Evolutionary conservation across 108 stramenopile species (phyloP).

Genomic region (Pelagomonas calceolata): DNA sequence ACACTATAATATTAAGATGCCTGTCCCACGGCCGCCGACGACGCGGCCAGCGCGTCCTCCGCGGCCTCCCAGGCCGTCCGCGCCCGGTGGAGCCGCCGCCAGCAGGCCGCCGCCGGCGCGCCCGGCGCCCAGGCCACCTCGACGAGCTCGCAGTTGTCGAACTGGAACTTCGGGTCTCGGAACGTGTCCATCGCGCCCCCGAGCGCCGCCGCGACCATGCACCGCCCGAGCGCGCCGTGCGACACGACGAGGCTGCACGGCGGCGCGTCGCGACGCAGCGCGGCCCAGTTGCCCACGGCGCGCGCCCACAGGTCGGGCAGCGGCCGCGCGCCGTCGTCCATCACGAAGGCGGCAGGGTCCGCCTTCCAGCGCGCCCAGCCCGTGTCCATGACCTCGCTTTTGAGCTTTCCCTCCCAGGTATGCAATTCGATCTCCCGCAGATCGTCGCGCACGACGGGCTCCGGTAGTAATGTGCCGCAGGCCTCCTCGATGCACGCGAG

Average conservation of each 20-base stretch:
- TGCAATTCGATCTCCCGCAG: constrained; percentile 28
- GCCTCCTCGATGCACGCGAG: constrained; percentile 10
- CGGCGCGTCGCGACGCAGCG: too few species aligned
- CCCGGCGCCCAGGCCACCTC: constrained; percentile 20
- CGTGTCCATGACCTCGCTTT: constrained; percentile 9
- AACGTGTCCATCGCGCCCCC: constrained; percentile 17
- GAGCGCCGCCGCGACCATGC: constrained; percentile 29
- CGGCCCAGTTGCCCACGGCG: too few species aligned
- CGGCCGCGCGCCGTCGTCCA: background rate
- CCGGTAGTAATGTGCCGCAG: constrained; percentile 1
- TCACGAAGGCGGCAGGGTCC: constrained; percentile 11
- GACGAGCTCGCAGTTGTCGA: constrained; percentile 30
- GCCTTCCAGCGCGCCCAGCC: constrained; percentile 22
- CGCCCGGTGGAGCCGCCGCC: too few species aligned
- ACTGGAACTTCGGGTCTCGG: constrained; percentile 8
- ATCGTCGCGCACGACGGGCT: constrained; percentile 21
- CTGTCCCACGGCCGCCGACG: too few species aligned
- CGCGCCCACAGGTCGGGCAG: background rate
- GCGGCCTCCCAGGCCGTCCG: too few species aligned
- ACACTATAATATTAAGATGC: too few species aligned
- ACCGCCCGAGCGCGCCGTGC: constrained; percentile 31
- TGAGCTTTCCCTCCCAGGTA: constrained; percentile 28
- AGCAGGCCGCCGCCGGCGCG: too few species aligned
- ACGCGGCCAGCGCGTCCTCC: too few species aligned
- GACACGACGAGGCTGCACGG: constrained; percentile 24